Evolutionary conservation across 768 basidiomycete species (phyloP).

Genomic region (Hygrocybe punicea): DNA sequence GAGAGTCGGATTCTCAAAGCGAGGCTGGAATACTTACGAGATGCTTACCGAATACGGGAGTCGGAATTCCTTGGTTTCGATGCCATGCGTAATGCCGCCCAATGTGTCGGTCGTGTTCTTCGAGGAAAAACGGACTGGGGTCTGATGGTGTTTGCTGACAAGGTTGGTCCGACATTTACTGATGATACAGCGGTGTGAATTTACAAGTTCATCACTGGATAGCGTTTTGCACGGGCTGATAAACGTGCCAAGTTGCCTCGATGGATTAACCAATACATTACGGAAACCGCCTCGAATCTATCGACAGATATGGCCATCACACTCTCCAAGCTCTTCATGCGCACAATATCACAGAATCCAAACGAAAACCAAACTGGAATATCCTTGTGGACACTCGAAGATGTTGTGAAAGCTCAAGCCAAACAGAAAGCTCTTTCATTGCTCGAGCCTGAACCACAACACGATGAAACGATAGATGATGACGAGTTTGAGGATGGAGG

Average conservation of each 20-base stretch:
- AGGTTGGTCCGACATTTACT: slow-evolving; percentile 49
- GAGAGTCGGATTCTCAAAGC: slow-evolving; percentile 97
- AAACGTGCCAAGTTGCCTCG: slow-evolving; percentile 94
- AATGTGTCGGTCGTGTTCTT: slow-evolving; percentile 96
- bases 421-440: slow-evolving; percentile 57
- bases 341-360: slow-evolving; percentile 97
- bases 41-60: slow-evolving; percentile 96
- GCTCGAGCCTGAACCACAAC: slow-evolving; percentile 49
- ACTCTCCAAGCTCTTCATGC: slow-evolving; percentile 93
- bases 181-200: background rate
- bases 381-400: slow-evolving; percentile 91
- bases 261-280: slow-evolving; percentile 99
- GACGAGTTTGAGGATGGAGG: slow-evolving; percentile 68
- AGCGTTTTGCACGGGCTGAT: slow-evolving; percentile 91
- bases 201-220: slow-evolving; percentile 7
- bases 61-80: slow-evolving; percentile 99
- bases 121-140: slow-evolving; percentile 99
- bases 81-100: slow-evolving; percentile 98
- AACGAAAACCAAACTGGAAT: slow-evolving; percentile 95
- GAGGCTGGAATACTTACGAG: slow-evolving; percentile 94
- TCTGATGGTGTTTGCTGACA: slow-evolving; percentile 98
- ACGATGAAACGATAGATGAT: slow-evolving; percentile 36
- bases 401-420: slow-evolving; percentile 81
- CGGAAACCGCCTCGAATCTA: slow-evolving; percentile 94
- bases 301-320: slow-evolving; percentile 98